phyloP scores from a whole-genome alignment of 176 grass and related monocot species.

The Carex littledalei region DNA sequence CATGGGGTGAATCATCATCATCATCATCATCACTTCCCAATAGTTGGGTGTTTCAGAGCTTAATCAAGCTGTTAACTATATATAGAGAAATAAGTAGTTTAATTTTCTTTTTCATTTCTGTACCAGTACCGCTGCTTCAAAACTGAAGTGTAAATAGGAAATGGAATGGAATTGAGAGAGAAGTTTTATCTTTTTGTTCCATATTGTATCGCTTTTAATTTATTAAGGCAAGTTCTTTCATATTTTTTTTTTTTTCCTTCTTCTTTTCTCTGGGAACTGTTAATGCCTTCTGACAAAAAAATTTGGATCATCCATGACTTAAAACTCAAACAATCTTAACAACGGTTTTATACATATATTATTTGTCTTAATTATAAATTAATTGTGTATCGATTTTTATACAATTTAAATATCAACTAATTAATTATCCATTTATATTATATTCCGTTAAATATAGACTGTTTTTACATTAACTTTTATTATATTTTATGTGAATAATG shows the following conservation, averaged over 20 bases:
- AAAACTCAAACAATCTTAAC: neutral
- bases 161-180: neutral
- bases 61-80: slow-evolving; percentile 9
- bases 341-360: neutral
- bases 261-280: neutral
- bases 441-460: no score
- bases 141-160: slow-evolving; percentile 16
- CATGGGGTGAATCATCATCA: slow-evolving; percentile 6
- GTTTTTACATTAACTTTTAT: no score
- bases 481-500: no score
- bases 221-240: neutral
- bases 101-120: neutral
- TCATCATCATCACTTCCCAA: slow-evolving; percentile 48
- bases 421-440: no score
- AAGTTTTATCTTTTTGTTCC: neutral
- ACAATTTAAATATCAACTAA: neutral
- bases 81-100: neutral
- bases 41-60: slow-evolving; percentile 70
- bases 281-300: neutral
- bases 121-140: neutral
- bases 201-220: neutral
- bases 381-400: neutral
- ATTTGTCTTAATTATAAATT: neutral
- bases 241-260: neutral
- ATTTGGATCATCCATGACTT: neutral